Percentiles rank a stretch among this genome's conserved stretches.
Conservation (phyloP, 441 rosid genomes). For the Aquilaria agallochum region DNA sequence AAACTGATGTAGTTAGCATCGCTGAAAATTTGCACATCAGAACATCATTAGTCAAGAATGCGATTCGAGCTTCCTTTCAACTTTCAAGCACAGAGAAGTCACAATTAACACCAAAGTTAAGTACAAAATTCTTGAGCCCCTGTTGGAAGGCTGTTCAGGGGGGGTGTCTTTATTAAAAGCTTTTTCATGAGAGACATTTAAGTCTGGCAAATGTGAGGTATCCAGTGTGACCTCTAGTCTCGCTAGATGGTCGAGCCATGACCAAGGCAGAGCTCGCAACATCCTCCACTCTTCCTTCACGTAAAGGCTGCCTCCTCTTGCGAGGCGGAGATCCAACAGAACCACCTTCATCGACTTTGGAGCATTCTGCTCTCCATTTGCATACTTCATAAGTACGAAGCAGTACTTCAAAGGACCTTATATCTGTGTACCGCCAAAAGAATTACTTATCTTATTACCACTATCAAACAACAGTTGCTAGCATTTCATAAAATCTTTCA, state of each 20-base stretch:
- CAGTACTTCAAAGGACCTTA: constrained; percentile 81
- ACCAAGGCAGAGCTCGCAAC: constrained; percentile 24
- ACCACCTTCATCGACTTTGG: constrained; percentile 25
- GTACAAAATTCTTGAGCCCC: not conserved
- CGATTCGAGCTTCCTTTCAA: not conserved
- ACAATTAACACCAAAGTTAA: not conserved
- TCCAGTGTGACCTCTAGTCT: constrained; percentile 85
- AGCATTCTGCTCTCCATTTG: constrained; percentile 42
- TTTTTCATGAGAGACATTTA: constrained; percentile 33
- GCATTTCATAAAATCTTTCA: not conserved
- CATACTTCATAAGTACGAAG: constrained; percentile 77
- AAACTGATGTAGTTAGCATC: not conserved
- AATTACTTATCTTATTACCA: not conserved
- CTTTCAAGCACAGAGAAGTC: too few species aligned
- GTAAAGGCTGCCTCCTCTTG: constrained; percentile 53
- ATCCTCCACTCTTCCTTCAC: constrained; percentile 24
- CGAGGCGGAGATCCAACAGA: constrained; percentile 40
- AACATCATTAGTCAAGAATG: not conserved
- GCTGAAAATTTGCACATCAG: not conserved
- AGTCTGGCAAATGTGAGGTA: constrained; percentile 86
- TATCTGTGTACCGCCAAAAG: constrained; percentile 37
- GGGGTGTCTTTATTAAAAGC: too few species aligned
- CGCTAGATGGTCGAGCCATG: constrained; percentile 65
- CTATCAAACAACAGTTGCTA: not conserved
- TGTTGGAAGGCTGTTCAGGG: not conserved